Conservation (phyloP, 2,329 filamentous ascomycete species). For the Colletotrichum sp. region DNA sequence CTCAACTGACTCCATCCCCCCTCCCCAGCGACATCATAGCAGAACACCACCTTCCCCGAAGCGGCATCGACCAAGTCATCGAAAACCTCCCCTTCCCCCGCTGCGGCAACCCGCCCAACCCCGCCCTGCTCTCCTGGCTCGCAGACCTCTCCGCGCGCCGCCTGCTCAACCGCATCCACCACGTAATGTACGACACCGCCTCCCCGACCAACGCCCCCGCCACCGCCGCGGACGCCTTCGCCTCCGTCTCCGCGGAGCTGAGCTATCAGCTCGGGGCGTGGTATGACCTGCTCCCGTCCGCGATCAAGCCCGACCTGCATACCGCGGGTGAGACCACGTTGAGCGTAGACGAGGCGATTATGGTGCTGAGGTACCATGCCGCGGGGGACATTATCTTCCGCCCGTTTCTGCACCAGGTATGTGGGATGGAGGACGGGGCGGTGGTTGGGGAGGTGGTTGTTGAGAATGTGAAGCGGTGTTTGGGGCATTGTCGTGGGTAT, state of each 20-base stretch:
- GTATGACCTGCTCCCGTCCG: conserved; percentile 25
- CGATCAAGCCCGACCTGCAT: conserved; percentile 26
- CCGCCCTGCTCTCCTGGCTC: conserved; percentile 22
- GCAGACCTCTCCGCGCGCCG: conserved; percentile 24
- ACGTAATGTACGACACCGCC: conserved; percentile 24
- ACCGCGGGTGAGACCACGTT: neutral
- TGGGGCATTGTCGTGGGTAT: neutral
- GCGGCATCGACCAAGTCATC: conserved; percentile 27
- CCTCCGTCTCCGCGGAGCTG: conserved; percentile 24
- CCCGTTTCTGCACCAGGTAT: neutral
- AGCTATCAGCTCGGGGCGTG: conserved; percentile 26
- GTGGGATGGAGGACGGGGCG: neutral
- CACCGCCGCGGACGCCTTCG: conserved; percentile 15
- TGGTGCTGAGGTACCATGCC: neutral
- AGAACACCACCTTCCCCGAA: conserved; percentile 26
- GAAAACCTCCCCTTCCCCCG: conserved; percentile 27
- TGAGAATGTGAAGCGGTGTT: conserved; percentile 1
- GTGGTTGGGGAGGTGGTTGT: neutral
- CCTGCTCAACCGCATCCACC: conserved; percentile 28
- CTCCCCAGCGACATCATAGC: conserved; percentile 24
- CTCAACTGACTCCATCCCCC: neutral
- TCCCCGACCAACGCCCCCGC: conserved; percentile 5
- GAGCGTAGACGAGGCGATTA: neutral
- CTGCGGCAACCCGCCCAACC: conserved; percentile 19
- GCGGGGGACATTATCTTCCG: neutral